Percentiles rank a stretch among this genome's conserved stretches.
These are phyloP conservation scores for Ceratobasidium papillatum DNA, from an alignment of 1,284 basidiomycete genomes.

Conservation along the genomic window DNA sequence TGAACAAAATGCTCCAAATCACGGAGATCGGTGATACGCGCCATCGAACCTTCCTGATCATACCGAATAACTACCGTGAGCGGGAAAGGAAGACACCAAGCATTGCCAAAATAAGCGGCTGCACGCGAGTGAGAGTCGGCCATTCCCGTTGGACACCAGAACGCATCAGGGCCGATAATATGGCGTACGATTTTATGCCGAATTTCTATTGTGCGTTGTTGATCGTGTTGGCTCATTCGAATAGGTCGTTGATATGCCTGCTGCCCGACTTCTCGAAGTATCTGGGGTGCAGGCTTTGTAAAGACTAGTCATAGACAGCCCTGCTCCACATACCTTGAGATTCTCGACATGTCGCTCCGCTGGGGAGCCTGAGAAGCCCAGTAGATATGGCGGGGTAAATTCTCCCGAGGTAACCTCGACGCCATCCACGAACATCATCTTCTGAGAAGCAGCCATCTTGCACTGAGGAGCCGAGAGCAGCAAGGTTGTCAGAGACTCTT, in stretches of 20 bases:
- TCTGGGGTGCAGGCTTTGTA: conserved; percentile 53
- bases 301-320: not conserved
- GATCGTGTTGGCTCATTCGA: conserved; percentile 52
- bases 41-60: conserved; percentile 64
- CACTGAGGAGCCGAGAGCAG: conserved; percentile 69
- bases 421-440: conserved; percentile 67
- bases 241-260: conserved; percentile 63
- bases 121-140: conserved; percentile 51
- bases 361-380: conserved; percentile 71
- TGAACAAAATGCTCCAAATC: conserved; percentile 69
- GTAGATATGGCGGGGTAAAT: conserved; percentile 76
- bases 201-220: conserved; percentile 50
- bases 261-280: conserved; percentile 72
- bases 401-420: conserved; percentile 55
- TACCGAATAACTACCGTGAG: conserved; percentile 77
- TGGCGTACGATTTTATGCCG: conserved; percentile 63
- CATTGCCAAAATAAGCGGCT: conserved; percentile 71
- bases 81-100: conserved; percentile 82
- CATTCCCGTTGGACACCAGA: conserved; percentile 60
- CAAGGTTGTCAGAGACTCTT: conserved; percentile 77
- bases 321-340: conserved; percentile 65
- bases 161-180: conserved; percentile 73
- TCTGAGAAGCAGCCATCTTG: conserved; percentile 67
- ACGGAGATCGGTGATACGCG: conserved; percentile 59
- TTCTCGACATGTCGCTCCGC: conserved; percentile 83